Evolutionary conservation across 2,329 filamentous ascomycete species (phyloP).

Genomic region (Coccinonectria pachysandricola): DNA sequence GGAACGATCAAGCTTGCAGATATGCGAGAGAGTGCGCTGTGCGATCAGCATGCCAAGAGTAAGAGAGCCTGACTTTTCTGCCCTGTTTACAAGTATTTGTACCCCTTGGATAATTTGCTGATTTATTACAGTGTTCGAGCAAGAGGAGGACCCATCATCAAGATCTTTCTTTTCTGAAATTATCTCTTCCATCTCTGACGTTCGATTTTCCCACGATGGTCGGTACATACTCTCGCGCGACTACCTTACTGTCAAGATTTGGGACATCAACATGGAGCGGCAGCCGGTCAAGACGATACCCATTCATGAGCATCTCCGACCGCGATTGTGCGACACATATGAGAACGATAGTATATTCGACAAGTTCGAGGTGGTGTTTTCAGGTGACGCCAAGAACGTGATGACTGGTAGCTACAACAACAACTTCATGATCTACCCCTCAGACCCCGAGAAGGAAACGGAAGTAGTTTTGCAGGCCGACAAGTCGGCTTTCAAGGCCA

Average conservation of each 20-base stretch:
- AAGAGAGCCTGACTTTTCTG: too few relatives aligned
- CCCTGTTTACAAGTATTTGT: slow-evolving; percentile 42
- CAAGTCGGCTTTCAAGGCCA: slow-evolving; percentile 98
- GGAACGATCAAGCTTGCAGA: slow-evolving; percentile 98
- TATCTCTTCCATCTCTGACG: slow-evolving; percentile 97
- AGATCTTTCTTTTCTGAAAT: slow-evolving; percentile 99
- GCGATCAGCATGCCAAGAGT: slow-evolving; percentile 82
- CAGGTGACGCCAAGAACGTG: slow-evolving; percentile 94
- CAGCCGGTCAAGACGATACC: slow-evolving; percentile 97
- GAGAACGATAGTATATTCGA: slow-evolving; percentile 99
- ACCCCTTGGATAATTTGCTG: slow-evolving; percentile 8
- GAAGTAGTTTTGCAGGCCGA: slow-evolving; percentile 96
- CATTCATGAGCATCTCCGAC: slow-evolving; percentile 93
- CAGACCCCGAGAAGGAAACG: slow-evolving; percentile 89
- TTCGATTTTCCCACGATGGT: slow-evolving; percentile 92
- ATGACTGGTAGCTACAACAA: slow-evolving; percentile 99
- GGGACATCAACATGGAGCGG: slow-evolving; percentile 99
- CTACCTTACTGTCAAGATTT: slow-evolving; percentile 98
- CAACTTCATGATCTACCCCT: slow-evolving; percentile 99
- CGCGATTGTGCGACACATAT: slow-evolving; percentile 92
- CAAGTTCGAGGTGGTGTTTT: slow-evolving; percentile 99
- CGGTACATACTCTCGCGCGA: slow-evolving; percentile 95
- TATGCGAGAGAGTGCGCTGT: slow-evolving; percentile 94
- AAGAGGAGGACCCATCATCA: slow-evolving; percentile 95
- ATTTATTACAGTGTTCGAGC: slow-evolving; percentile 71